A percentile compares a stretch with the other conserved stretches of the same genome.
Evolutionary conservation across 1,139 yeast species (phyloP).

Genomic region (Nakaseomyces nivariensis): DNA sequence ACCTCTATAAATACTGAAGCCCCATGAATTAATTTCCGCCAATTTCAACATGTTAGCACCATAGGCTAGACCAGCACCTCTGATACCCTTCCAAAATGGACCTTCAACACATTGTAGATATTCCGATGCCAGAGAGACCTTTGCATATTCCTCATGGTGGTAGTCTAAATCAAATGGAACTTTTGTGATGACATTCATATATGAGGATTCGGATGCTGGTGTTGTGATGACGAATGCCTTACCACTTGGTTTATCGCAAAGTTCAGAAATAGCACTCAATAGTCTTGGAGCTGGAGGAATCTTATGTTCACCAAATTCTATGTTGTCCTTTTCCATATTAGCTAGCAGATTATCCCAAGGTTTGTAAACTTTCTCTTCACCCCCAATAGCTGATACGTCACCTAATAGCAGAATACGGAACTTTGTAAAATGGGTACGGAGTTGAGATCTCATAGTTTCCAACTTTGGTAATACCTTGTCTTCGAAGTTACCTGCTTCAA

Average conservation of each 20-base stretch:
- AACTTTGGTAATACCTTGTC: conserved; percentile 41
- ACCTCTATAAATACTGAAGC: conserved; percentile 68
- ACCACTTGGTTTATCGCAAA: conserved; percentile 45
- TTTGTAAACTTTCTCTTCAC: conserved; percentile 13
- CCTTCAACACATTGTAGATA: conserved; percentile 87
- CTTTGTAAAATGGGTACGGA: conserved; percentile 49
- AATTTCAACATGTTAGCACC: conserved; percentile 60
- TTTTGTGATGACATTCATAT: conserved; percentile 48
- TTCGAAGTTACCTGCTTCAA: conserved; percentile 37
- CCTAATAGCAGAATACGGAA: conserved; percentile 66
- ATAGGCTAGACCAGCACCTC: conserved; percentile 94
- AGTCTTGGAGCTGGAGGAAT: conserved; percentile 43
- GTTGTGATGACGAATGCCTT: conserved; percentile 60
- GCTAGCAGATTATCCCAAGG: conserved; percentile 48
- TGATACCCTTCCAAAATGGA: conserved; percentile 91
- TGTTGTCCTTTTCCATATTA: conserved; percentile 7
- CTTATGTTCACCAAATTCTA: conserved; percentile 6
- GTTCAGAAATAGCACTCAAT: conserved; percentile 42
- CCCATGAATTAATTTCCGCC: conserved; percentile 58
- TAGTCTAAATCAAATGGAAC: conserved; percentile 51
- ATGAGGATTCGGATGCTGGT: conserved; percentile 86
- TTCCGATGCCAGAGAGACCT: conserved; percentile 64
- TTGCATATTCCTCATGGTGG: conserved; percentile 56
- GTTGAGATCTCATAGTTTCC: conserved; percentile 43
- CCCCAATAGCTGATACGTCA: conserved; percentile 37